Base-by-base conservation (phyloP, 306 rosid species). In the Trichosanthes truncata region DNA sequence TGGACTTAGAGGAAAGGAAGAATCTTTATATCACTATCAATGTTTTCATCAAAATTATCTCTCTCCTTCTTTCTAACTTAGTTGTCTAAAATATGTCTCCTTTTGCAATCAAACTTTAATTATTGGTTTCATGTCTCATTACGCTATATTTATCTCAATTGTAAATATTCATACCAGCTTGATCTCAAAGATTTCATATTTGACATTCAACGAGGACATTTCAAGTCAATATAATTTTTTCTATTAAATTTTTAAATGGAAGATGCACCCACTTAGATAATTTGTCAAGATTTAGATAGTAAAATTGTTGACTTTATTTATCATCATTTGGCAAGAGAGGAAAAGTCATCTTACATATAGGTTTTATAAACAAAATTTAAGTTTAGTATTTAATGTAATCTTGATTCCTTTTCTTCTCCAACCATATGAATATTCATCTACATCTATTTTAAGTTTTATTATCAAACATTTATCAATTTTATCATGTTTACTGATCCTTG, bases 11-110 rank as follows among this genome's bases (percentile, higher is more conserved):
- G 13, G 13, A 48, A 2, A 18, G 7, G 41, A 66, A 66, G 23
- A 38, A 66, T n/a, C 74, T 66, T 66, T 66, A 66, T 40, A 66
- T 66, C 74, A 38, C 74, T 63, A 7, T 63, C 71, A 63, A 13
- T 5, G 0, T 23, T 25, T 14, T 66, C 0, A 66, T 66, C 51
- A 67, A 31, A 67, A 21, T 69, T 20, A 41, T 69, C 46, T 17
- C 26, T 63, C 8, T 63, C 7, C 15, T 1, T 31, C 43, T 33
- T 29, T 15, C 9, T 35, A 65, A 66, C 23, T 4, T 33, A 18
- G 15, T 65, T 65, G n/a, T 65, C 46, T 17, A 15, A 63, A 63
- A 33, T 29, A 13, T 7, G 7, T 66, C 43, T 9, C 26, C 13
- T 35, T 66, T 33, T 17, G 12, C 7, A 23, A 25, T 59, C 33